phyloP scores from a whole-genome alignment of 805 yeast genomes.

The Phaffomyces antillensis region DNA sequence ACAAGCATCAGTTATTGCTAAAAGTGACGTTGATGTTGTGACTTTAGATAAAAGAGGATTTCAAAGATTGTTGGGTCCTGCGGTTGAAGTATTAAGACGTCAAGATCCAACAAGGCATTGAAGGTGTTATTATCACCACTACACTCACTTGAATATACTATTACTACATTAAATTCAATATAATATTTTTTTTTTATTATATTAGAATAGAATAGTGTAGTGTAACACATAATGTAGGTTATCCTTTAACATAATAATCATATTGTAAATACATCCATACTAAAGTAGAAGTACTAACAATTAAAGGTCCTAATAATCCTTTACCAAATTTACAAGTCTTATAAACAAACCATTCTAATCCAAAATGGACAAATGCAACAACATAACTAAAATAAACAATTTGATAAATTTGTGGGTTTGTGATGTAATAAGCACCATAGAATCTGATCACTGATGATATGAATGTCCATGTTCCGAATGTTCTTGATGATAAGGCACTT shows the following conservation, averaged over 20 bases:
- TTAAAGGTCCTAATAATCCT: constrained; percentile 83
- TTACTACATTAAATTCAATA: too few species aligned
- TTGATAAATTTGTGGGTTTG: constrained; percentile 64
- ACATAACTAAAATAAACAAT: constrained; percentile 73
- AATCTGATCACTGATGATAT: constrained; percentile 77
- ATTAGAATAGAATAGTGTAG: too few species aligned
- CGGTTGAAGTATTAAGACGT: constrained; percentile 76
- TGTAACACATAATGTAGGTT: too few species aligned
- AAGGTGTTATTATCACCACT: not conserved
- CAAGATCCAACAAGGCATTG: constrained; percentile 66
- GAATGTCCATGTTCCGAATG: constrained; percentile 97
- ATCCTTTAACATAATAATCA: constrained; percentile 51
- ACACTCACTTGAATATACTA: not conserved
- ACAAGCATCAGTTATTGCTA: constrained; percentile 86
- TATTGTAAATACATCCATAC: constrained; percentile 76
- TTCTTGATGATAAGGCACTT: constrained; percentile 75
- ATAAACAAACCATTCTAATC: constrained; percentile 72
- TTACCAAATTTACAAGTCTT: constrained; percentile 78
- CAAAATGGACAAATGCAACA: constrained; percentile 81
- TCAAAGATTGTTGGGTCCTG: constrained; percentile 91
- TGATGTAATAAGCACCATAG: constrained; percentile 76
- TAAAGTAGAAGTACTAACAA: constrained; percentile 69
- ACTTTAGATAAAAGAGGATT: constrained; percentile 88
- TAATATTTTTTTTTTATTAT: too few species aligned
- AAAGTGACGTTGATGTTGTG: constrained; percentile 75